A percentile compares a stretch with the other conserved stretches of the same genome.
Evolutionary conservation across 2,329 filamentous ascomycete genomes (phyloP).

Genomic region (Diaporthe eres): DNA sequence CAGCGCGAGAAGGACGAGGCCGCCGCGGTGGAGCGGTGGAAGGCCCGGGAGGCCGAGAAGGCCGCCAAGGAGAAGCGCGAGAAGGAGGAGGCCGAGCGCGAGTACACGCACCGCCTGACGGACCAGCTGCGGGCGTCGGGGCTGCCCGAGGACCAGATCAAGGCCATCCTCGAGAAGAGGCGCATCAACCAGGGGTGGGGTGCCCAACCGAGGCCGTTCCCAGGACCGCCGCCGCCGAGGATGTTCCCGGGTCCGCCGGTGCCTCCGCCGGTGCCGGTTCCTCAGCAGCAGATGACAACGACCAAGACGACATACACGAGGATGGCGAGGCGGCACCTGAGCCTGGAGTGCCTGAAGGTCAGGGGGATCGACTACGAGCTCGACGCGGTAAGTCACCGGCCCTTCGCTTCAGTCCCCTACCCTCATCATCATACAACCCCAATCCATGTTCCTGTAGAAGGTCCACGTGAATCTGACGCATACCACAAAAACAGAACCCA

Average conservation of each 20-base stretch:
- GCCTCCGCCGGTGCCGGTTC: slow-evolving; percentile 14
- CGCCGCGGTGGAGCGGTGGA: slow-evolving; percentile 67
- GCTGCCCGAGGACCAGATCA: slow-evolving; percentile 70
- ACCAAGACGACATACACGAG: slow-evolving; percentile 69
- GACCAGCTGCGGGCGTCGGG: slow-evolving; percentile 72
- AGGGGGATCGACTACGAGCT: slow-evolving; percentile 71
- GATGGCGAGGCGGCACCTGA: slow-evolving; percentile 73
- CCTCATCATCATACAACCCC: not conserved
- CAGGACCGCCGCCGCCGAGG: not conserved
- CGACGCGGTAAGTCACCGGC: slow-evolving; percentile 63
- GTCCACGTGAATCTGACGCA: slow-evolving; percentile 42
- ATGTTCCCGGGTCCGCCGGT: slow-evolving; percentile 6
- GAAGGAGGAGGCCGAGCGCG: slow-evolving; percentile 63
- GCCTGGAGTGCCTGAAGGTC: slow-evolving; percentile 70
- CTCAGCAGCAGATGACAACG: slow-evolving; percentile 5
- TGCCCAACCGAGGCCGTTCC: slow-evolving; percentile 41
- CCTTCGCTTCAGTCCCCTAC: not conserved
- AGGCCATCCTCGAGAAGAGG: slow-evolving; percentile 71
- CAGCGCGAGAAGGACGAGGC: slow-evolving; percentile 62
- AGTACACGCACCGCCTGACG: slow-evolving; percentile 69
- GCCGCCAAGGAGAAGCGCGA: slow-evolving; percentile 62
- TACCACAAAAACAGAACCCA: slow-evolving; percentile 65
- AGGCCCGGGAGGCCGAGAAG: slow-evolving; percentile 63
- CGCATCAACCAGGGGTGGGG: slow-evolving; percentile 56
- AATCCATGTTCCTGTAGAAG: not conserved